Percentiles rank a stretch among this genome's conserved stretches.
Conservation (phyloP, 441 rosid genomes). For the Erodium texanum region DNA sequence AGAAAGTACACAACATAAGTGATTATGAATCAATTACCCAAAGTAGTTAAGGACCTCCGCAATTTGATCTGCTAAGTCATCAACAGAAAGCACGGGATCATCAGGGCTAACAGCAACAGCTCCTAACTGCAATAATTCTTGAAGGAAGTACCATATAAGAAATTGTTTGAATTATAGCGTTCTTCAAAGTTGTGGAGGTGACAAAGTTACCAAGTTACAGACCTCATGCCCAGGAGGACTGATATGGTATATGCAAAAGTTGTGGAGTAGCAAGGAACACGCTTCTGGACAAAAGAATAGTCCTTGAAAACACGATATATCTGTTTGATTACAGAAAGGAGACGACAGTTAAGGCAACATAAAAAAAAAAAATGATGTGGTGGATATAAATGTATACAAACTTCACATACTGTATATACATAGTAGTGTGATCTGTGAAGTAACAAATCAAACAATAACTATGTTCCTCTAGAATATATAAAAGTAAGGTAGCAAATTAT, state of each 20-base stretch:
- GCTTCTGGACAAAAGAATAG: slow-evolving; percentile 87
- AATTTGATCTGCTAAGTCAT: slow-evolving; percentile 90
- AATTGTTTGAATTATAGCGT: slow-evolving; percentile 29
- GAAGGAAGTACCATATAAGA: slow-evolving; percentile 33
- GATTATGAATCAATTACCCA: slow-evolving; percentile 38
- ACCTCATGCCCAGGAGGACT: slow-evolving; percentile 98
- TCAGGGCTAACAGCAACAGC: slow-evolving; percentile 52
- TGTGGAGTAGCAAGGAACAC: slow-evolving; percentile 80
- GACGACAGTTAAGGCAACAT: background rate
- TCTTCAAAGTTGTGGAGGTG: slow-evolving; percentile 6
- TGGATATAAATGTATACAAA: background rate
- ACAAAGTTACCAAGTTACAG: slow-evolving; percentile 28
- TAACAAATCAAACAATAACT: background rate
- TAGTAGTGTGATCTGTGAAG: background rate
- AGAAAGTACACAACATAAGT: background rate
- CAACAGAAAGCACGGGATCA: slow-evolving; percentile 56
- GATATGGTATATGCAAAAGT: slow-evolving; percentile 88
- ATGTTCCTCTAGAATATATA: background rate
- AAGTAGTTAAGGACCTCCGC: slow-evolving; percentile 80
- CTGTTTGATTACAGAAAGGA: slow-evolving; percentile 32
- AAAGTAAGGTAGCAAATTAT: background rate
- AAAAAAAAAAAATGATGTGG: background rate
- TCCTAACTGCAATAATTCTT: slow-evolving; percentile 91
- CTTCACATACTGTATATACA: background rate
- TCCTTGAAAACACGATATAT: slow-evolving; percentile 82